Base-by-base conservation (phyloP, 2,329 filamentous ascomycete genomes). In the Teratosphaeria zuluensis region DNA sequence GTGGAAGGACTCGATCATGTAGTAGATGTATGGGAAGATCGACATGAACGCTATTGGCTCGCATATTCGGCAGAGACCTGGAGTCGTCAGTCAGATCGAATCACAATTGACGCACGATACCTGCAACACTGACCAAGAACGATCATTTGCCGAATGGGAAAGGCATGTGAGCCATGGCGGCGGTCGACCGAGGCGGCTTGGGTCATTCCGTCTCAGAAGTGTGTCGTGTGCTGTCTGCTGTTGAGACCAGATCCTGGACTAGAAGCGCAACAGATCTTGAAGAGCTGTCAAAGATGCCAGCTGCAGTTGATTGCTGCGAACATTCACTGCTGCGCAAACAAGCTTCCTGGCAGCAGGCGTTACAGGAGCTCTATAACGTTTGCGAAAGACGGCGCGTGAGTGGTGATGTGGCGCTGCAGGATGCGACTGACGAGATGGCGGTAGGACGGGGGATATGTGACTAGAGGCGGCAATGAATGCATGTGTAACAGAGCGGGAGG, bases 1-100 rank as follows among this genome's bases (percentile, higher is more conserved):
- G 69, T 89, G 80, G 75, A 97, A 97, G 62, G 91, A 90, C 68
- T 91, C 81, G 66, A 97, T 88, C 94, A 99, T 97, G 78, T 89
- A 92, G 78, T 96, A 97, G 67, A 95, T 91, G 75, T 97, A 99
- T 1, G 94, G 94, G 72, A 99, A 97, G 67, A 97, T 96, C 57
- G 92, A 96, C 90, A 96, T 97, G 80, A 99, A 97, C 5, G 94
- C 94, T 74, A 99, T 97, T 56, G 94, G 94, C 73, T 99, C 94
- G 80, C 91, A 96, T 78, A 99, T 92, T 70, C 94, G 87, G 76
- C 92, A 96, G 70, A 96, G 59, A 24, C 67, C 68, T 70, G 16
- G 14, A 51, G 7, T 31, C 56, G 35, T 59, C 52, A 53, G 57
- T 60, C 30, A 53, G 53, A 21, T 21, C 8, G 32, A n/a, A 8